These are phyloP conservation scores for Quercus gilva DNA, from an alignment of 306 rosid genomes.

Conservation along the genomic window DNA sequence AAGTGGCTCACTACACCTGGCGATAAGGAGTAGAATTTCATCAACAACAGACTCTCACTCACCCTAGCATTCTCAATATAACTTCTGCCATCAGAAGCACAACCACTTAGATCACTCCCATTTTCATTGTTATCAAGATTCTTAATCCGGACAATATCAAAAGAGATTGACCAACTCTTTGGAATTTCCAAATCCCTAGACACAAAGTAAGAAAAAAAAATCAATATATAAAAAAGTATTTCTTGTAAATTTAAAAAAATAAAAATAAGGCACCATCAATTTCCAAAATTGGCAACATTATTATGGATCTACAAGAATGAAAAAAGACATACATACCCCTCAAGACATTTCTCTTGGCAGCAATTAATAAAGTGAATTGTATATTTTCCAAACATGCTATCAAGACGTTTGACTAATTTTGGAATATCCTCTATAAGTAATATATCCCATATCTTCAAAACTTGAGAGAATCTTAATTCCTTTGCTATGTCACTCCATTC, in stretches of 20 bases:
- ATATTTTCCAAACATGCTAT: slow-evolving; percentile 49
- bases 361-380: slow-evolving; percentile 45
- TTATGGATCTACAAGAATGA: not conserved
- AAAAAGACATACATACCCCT: slow-evolving; percentile 42
- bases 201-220: not conserved
- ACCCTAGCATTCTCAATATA: slow-evolving; percentile 78
- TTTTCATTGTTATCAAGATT: slow-evolving; percentile 21
- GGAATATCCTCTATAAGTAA: slow-evolving; percentile 52
- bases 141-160: slow-evolving; percentile 39
- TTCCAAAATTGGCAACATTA: not conserved
- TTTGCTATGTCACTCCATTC: slow-evolving; percentile 41
- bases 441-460: slow-evolving; percentile 73
- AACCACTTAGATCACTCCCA: slow-evolving; percentile 24
- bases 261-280: not conserved
- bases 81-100: slow-evolving; percentile 44
- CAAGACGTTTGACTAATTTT: slow-evolving; percentile 57
- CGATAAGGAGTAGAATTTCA: slow-evolving; percentile 74
- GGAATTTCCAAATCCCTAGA: slow-evolving; percentile 56
- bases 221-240: not conserved
- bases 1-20: slow-evolving; percentile 49
- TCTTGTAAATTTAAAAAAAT: not conserved
- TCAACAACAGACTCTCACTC: slow-evolving; percentile 67
- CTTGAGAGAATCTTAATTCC: slow-evolving; percentile 41
- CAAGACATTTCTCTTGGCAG: slow-evolving; percentile 51
- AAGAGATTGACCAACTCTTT: slow-evolving; percentile 41